A percentile compares a stretch with the other conserved stretches of the same genome.
These are phyloP conservation scores for Cladorrhinum samala DNA, from an alignment of 495 filamentous ascomycete species.

Conservation along the genomic window DNA sequence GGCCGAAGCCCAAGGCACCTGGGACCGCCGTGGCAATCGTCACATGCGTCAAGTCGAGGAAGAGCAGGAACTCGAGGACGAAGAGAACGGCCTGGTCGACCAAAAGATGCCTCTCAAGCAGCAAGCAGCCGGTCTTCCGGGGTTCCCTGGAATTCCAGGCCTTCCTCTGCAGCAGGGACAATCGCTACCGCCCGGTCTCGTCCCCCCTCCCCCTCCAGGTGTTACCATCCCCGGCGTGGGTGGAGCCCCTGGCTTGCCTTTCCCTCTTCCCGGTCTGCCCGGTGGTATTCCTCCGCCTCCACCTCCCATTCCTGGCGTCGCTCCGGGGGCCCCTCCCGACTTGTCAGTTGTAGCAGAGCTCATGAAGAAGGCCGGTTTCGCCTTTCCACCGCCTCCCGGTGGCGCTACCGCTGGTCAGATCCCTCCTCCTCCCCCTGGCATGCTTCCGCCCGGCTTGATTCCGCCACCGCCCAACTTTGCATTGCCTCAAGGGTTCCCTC, in stretches of 20 bases:
- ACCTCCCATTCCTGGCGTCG: constrained; percentile 42
- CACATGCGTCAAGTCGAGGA: constrained; percentile 84
- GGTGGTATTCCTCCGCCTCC: constrained; percentile 48
- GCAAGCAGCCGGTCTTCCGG: constrained; percentile 31
- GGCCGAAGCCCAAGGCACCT: constrained; percentile 88
- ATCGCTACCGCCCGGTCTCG: constrained; percentile 17
- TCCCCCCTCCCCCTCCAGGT: constrained; percentile 26
- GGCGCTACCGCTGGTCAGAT: constrained; percentile 5
- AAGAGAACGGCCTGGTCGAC: constrained; percentile 87
- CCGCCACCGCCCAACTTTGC: constrained; percentile 36
- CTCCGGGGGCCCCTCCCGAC: constrained; percentile 57
- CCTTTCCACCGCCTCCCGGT: constrained; percentile 41
- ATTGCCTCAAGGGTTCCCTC: constrained; percentile 25
- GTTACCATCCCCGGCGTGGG: constrained; percentile 21
- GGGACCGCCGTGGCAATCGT: constrained; percentile 72
- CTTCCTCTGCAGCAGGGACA: constrained; percentile 29
- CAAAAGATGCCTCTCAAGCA: constrained; percentile 67
- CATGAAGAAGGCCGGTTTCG: constrained; percentile 50
- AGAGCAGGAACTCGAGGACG: constrained; percentile 87
- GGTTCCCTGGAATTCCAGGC: constrained; percentile 49
- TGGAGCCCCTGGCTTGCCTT: constrained; percentile 33
- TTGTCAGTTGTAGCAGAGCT: constrained; percentile 61
- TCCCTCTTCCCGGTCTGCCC: constrained; percentile 34
- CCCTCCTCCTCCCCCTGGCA: constrained; percentile 34
- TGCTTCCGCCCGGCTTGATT: constrained; percentile 47